Base-by-base conservation (phyloP, 345 rosid genomes). In the Eucalyptus globulus region DNA sequence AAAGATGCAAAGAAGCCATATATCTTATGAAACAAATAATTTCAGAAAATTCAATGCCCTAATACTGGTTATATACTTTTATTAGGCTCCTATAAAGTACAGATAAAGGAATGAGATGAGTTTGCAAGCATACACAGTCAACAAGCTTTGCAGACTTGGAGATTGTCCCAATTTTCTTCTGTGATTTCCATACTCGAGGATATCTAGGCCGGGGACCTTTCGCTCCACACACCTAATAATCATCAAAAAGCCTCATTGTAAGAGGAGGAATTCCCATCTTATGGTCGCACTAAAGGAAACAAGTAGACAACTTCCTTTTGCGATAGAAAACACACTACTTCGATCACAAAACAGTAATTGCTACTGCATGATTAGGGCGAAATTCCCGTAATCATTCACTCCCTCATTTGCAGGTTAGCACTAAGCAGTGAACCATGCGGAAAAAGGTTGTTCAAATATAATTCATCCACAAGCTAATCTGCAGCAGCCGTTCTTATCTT, bases 101-200 rank as follows among this genome's bases (percentile, higher is more conserved):
- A 44, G 34, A n/a, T 11, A 47, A 31, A 56, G n/a, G 44, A 50
- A 45, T 24, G 49, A 34, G 19, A 21, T 58, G 47, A 51, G 51
- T 86, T 90, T 58, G 31, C 24, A 83, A 27, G 50, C 93, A 88
- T 93, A 97, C 98, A 89, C 95, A 94, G 62, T 91, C 90, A 88
- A 97, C 96, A 89, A 97, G 94, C 91, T 96, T 97, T 29, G 93
- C 90, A 17, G 98, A 93, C 62, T 97, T 97, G 87, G 99, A 96
- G 90, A 97, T 89, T 21, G 97, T 97, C 91, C 99, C 99, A 65
- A 95, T 95, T 87, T 93, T 93, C 87, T 88, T 94, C 80, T 89
- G 95, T 24, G 98, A 87, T 89, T 95, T 97, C 99, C 99, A 97
- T 72, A 97, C 99, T 89, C 99, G 96, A 89, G 97, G 99, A 89